A percentile compares a stretch with the other conserved stretches of the same genome.
Evolutionary conservation across 352 stramenopile genomes (phyloP).

Genomic region (Lagenidium giganteum): DNA sequence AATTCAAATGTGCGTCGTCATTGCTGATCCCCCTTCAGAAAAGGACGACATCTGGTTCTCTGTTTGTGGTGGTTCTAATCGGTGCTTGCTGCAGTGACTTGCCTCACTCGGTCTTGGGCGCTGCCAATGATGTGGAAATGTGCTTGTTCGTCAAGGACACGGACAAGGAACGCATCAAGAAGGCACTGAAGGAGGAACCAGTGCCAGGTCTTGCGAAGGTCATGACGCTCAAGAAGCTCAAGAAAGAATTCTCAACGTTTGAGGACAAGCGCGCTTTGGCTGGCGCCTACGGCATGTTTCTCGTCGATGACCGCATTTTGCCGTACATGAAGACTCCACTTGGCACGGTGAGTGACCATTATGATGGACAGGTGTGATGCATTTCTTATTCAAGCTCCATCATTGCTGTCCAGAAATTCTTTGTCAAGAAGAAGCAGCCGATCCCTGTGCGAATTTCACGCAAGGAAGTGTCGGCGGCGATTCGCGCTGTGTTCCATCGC

Average conservation of each 20-base stretch:
- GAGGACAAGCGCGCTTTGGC: slow-evolving; percentile 69
- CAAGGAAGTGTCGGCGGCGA: slow-evolving; percentile 38
- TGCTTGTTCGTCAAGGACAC: slow-evolving; percentile 81
- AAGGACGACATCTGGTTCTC: neutral
- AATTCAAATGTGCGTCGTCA: slow-evolving; percentile 58
- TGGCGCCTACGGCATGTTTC: slow-evolving; percentile 70
- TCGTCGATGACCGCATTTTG: slow-evolving; percentile 74
- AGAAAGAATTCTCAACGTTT: slow-evolving; percentile 74
- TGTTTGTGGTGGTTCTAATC: slow-evolving; percentile 4
- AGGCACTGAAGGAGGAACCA: slow-evolving; percentile 46
- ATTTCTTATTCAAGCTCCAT: neutral
- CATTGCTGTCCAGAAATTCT: slow-evolving; percentile 38
- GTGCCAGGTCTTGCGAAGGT: slow-evolving; percentile 62
- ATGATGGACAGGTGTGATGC: neutral
- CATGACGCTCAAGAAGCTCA: slow-evolving; percentile 79
- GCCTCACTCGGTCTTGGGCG: slow-evolving; percentile 46
- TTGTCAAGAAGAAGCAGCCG: slow-evolving; percentile 77
- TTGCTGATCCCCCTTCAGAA: neutral
- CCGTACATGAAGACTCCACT: slow-evolving; percentile 65
- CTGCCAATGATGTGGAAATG: slow-evolving; percentile 50
- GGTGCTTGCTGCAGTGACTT: slow-evolving; percentile 30
- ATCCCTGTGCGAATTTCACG: slow-evolving; percentile 69
- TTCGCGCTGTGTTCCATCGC: slow-evolving; percentile 41
- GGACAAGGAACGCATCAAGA: slow-evolving; percentile 83
- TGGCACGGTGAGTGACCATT: slow-evolving; percentile 21